A percentile compares a stretch with the other conserved stretches of the same genome.
phyloP scores from a whole-genome alignment of 2,329 filamentous ascomycete genomes.

The Chrysoporthe deuterocubensis region DNA sequence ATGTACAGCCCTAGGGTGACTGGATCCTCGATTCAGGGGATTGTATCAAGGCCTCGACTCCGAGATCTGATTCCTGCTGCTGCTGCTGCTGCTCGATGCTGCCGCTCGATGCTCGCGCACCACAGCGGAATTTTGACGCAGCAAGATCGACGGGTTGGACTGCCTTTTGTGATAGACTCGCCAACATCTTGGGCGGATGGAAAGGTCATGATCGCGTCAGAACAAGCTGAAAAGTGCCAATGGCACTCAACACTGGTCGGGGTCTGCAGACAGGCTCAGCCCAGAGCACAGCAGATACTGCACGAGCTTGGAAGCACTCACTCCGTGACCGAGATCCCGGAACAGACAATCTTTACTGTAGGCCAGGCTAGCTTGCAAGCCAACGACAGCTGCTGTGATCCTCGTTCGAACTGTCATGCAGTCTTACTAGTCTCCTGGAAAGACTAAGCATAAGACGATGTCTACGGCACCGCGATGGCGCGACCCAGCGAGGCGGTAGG shows the following conservation, averaged over 20 bases:
- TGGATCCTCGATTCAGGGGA: constrained; percentile 27
- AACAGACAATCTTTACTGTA: neutral
- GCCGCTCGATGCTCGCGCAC: constrained; percentile 18
- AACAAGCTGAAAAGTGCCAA: neutral
- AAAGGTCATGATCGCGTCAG: neutral
- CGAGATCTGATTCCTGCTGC: constrained; percentile 12
- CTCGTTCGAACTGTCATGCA: neutral
- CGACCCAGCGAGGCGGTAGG: constrained; percentile 4
- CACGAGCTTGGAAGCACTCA: neutral
- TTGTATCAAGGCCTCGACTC: constrained; percentile 17
- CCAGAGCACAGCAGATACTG: neutral
- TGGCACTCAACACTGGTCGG: neutral
- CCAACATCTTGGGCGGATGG: neutral
- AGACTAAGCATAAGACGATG: neutral
- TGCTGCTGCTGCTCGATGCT: neutral
- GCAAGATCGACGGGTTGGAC: neutral
- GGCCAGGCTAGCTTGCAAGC: neutral
- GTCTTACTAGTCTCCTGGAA: neutral
- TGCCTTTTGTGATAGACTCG: neutral
- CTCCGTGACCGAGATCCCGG: neutral
- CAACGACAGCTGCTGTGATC: neutral
- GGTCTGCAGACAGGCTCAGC: neutral
- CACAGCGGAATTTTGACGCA: neutral
- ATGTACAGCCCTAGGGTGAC: neutral
- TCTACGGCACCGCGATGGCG: neutral